These are phyloP conservation scores for Cucurbita ficifolia DNA, from an alignment of 306 rosid species.

Conservation along the genomic window DNA sequence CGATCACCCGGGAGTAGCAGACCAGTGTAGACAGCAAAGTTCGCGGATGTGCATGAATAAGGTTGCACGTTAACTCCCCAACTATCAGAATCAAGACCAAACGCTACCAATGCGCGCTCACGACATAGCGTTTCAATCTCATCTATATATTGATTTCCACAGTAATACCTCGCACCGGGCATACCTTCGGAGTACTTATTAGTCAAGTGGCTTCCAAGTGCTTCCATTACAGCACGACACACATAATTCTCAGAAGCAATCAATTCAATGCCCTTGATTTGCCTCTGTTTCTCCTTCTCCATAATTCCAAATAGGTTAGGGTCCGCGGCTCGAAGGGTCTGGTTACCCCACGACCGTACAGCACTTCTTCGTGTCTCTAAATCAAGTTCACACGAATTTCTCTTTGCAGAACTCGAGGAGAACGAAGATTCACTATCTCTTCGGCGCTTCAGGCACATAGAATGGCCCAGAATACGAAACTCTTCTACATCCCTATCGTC, in stretches of 20 bases:
- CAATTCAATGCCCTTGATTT: constrained; percentile 63
- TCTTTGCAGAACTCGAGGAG: constrained; percentile 18
- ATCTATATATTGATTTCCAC: constrained; percentile 72
- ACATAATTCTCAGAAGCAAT: constrained; percentile 90
- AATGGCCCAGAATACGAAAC: constrained; percentile 71
- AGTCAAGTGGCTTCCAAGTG: constrained; percentile 80
- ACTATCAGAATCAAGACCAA: constrained; percentile 40
- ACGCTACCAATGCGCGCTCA: constrained; percentile 67
- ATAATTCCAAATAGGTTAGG: constrained; percentile 51
- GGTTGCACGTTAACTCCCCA: constrained; percentile 98
- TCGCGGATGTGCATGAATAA: constrained; percentile 85
- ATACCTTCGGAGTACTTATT: constrained; percentile 88
- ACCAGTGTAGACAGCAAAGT: constrained; percentile 82
- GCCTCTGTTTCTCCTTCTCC: constrained; percentile 76
- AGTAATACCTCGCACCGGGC: constrained; percentile 75
- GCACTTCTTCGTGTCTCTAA: constrained; percentile 41
- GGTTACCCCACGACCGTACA: constrained; percentile 63
- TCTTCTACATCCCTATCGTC: constrained; percentile 61
- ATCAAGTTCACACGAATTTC: constrained; percentile 31
- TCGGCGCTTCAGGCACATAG: constrained; percentile 73
- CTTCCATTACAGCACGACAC: constrained; percentile 78
- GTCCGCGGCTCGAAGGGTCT: constrained; percentile 47
- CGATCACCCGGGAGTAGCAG: constrained; percentile 71
- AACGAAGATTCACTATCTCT: constrained; percentile 51
- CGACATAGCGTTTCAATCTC: constrained; percentile 71